Evolutionary conservation across 805 yeast species (phyloP), one percentile per base, ranked within the genome.

Genomic region (Brettanomyces anomalus): DNA sequence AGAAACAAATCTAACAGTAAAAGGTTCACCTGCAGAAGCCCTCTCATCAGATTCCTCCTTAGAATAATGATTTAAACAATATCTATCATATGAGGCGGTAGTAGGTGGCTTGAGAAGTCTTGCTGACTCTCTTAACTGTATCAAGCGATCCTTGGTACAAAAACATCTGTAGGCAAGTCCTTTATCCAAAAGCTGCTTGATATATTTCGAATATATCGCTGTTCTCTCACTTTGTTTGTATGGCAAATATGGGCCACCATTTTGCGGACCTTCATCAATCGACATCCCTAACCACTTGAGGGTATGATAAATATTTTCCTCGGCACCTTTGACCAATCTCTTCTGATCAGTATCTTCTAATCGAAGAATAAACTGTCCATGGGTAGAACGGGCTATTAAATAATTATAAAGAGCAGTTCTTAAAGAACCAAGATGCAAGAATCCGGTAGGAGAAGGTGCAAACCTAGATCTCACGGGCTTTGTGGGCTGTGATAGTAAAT

Each of bases 381-480:
- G 75, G 0, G 96, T 86, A 42, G 74, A 70, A 52, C 69, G 77
- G 0, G 98, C 97, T 14, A 85, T 64, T 15, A 93, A 61, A 54
- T 80, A 93, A 60, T 93, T 93, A 63, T 87, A 93, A 16, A 93
- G 62, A 0, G 97, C 97, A 0, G 99, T 93, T 58, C 99, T 67
- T 37, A 93, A 58, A 0, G 97, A 89, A 0, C 99, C 99, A 46
- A 93, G 59, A 58, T 93, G 99, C n/a, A 93, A 68, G 47, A 76
- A 76, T 0, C 99, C 99, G 0, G 99, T 93, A 1, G 99, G 99
- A 2, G 97, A 88, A 0, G 99, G 98, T 0, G 99, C 99, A 62
- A 93, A 93, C 49, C 99, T 66, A 1, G 97, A 85, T 49, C 96
- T 63, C 0, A 79, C 94, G 0, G 93, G 87, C 1, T 44, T 49